Percentiles rank a stretch among this genome's conserved stretches.
Evolutionary conservation across 2,329 filamentous ascomycete species (phyloP).

Genomic region (Cordyceps cateniannulata): DNA sequence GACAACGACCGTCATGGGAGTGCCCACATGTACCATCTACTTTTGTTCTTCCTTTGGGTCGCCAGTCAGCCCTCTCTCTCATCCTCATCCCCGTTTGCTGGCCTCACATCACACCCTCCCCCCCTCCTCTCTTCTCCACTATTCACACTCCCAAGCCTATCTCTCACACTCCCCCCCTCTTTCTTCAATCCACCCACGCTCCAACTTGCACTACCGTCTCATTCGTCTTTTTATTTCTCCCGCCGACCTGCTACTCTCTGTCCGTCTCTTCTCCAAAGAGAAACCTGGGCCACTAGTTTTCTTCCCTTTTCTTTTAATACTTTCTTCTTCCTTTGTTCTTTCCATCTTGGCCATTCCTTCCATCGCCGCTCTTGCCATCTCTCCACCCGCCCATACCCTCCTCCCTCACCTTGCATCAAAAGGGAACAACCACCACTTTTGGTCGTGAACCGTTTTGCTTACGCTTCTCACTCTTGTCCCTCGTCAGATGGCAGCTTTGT

Average conservation of each 20-base stretch:
- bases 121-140: background rate
- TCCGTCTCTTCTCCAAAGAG: slow-evolving; percentile 1
- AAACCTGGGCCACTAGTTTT: slow-evolving; percentile 3
- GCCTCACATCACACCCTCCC: background rate
- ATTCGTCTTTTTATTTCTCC: slow-evolving; percentile 10
- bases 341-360: background rate
- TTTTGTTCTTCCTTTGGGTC: background rate
- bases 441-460: slow-evolving; percentile 6
- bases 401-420: background rate
- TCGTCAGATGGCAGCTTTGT: slow-evolving; percentile 42
- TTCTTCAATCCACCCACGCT: slow-evolving; percentile 1
- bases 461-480: slow-evolving; percentile 25
- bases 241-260: slow-evolving; percentile 1
- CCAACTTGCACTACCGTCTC: slow-evolving; percentile 9
- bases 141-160: background rate
- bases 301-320: background rate
- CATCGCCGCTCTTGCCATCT: background rate
- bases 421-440: background rate
- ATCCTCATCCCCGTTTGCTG: background rate
- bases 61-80: background rate
- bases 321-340: slow-evolving; percentile 2
- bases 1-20: background rate
- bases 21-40: slow-evolving; percentile 4
- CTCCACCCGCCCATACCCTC: background rate
- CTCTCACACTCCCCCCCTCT: slow-evolving; percentile 2